Percentiles rank a stretch among this genome's conserved stretches.
Evolutionary conservation across 768 basidiomycete genomes (phyloP).

Genomic region (Pleurotus giganteus): DNA sequence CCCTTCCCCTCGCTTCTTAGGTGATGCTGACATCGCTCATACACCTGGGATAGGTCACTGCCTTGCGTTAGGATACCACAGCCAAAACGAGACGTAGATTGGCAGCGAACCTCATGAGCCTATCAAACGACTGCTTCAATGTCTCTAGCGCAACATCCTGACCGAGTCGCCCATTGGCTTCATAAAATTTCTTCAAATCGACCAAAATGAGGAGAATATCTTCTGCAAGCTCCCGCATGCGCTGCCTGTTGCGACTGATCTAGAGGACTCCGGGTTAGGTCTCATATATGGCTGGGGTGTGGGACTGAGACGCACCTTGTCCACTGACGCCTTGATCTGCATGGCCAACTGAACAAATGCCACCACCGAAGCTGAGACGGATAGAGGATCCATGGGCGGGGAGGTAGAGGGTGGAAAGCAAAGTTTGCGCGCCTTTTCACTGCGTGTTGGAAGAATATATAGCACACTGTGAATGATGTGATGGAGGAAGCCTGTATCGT

Average conservation of each 20-base stretch:
- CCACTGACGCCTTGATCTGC: neutral
- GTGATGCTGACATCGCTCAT: neutral
- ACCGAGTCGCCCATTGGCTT: neutral
- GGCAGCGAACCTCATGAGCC: neutral
- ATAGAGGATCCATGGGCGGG: neutral
- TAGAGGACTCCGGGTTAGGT: neutral
- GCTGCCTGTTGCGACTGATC: neutral
- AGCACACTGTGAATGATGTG: too few species aligned
- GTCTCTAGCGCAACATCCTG: neutral
- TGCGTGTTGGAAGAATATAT: too few species aligned
- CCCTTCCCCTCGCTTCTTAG: neutral
- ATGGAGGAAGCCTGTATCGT: too few species aligned
- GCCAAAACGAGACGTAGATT: too few species aligned
- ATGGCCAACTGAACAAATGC: neutral
- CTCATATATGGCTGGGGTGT: too few species aligned
- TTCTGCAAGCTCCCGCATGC: neutral
- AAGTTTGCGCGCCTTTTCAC: too few species aligned
- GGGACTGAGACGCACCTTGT: neutral
- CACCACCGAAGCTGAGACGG: neutral
- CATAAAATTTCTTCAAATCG: neutral
- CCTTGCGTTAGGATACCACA: too few species aligned
- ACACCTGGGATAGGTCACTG: neutral
- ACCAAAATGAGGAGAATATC: neutral
- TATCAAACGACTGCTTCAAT: neutral
- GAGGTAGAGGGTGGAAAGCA: too few species aligned